Evolutionary conservation across 768 basidiomycete genomes (phyloP).

Genomic region (Gymnopilus dilepis): DNA sequence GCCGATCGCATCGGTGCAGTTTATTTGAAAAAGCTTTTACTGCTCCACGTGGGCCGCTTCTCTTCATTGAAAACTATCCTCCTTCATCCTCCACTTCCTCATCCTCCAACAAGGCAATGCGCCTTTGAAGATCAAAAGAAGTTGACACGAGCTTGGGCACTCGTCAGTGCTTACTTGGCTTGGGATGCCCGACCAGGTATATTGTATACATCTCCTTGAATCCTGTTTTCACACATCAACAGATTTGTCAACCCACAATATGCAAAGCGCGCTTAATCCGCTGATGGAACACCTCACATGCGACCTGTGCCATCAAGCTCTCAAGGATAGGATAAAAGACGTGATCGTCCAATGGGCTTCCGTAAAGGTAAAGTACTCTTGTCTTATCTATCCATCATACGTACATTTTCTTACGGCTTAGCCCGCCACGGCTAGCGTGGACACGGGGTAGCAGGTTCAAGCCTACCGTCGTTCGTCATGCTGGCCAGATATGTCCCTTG

Average conservation of each 20-base stretch:
- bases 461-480: not conserved
- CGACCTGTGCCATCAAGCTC: constrained; percentile 44
- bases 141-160: constrained; percentile 35
- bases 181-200: constrained; percentile 35
- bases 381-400: not conserved
- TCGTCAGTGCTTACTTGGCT: constrained; percentile 31
- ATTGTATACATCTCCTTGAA: constrained; percentile 36
- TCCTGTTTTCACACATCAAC: constrained; percentile 32
- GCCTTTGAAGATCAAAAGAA: constrained; percentile 31
- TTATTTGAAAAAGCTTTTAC: constrained; percentile 45
- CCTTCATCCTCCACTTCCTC: constrained; percentile 29
- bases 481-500: not conserved
- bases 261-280: constrained; percentile 54
- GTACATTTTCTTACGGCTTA: constrained; percentile 19
- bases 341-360: constrained; percentile 58
- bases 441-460: not conserved
- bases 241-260: constrained; percentile 56
- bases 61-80: constrained; percentile 39
- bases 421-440: constrained; percentile 7
- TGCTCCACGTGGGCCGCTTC: constrained; percentile 42
- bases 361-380: constrained; percentile 49
- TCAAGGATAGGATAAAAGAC: constrained; percentile 51
- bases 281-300: constrained; percentile 53
- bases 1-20: constrained; percentile 44
- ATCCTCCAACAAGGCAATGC: constrained; percentile 29